Evolutionary conservation across 2,329 filamentous ascomycete species (phyloP).

Genomic region (Mollisia scopiformis): DNA sequence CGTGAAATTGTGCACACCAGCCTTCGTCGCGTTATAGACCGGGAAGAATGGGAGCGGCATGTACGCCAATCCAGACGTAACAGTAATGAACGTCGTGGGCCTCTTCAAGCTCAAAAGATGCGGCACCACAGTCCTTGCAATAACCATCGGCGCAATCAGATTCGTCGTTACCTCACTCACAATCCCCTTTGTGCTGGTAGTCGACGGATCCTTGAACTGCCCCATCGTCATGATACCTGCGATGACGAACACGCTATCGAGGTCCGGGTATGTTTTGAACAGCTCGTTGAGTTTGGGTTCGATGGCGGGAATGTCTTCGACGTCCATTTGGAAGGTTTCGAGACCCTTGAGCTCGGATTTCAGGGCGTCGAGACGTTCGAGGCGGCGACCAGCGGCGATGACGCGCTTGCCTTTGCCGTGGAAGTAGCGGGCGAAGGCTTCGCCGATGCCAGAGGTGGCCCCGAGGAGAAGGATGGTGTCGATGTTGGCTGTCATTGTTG

Average conservation of each 20-base stretch:
- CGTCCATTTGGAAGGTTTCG: constrained; percentile 30
- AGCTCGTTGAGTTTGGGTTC: constrained; percentile 12
- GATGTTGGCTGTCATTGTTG: constrained; percentile 27
- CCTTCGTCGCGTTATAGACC: constrained; percentile 39
- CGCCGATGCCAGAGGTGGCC: constrained; percentile 28
- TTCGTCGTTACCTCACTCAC: constrained; percentile 27
- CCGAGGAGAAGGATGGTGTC: constrained; percentile 38
- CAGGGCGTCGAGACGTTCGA: constrained; percentile 27
- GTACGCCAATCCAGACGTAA: constrained; percentile 36
- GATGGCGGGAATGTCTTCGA: constrained; percentile 18
- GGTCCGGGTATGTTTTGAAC: constrained; percentile 28
- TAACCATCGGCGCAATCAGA: constrained; percentile 34
- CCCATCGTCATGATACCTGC: constrained; percentile 34
- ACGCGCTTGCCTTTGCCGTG: constrained; percentile 23
- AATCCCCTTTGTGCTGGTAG: constrained; percentile 19
- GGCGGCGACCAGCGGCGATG: constrained; percentile 26
- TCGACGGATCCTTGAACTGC: constrained; percentile 29
- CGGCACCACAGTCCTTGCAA: constrained; percentile 35
- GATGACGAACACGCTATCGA: constrained; percentile 40
- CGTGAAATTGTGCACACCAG: constrained; percentile 36
- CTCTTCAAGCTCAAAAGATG: constrained; percentile 27
- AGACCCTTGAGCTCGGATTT: constrained; percentile 35
- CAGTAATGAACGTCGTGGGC: constrained; percentile 34
- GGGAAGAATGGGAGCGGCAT: constrained; percentile 36
- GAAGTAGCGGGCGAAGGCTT: constrained; percentile 24